Base-by-base conservation (phyloP, 768 basidiomycete genomes). In the Pulveroboletus sp. region DNA sequence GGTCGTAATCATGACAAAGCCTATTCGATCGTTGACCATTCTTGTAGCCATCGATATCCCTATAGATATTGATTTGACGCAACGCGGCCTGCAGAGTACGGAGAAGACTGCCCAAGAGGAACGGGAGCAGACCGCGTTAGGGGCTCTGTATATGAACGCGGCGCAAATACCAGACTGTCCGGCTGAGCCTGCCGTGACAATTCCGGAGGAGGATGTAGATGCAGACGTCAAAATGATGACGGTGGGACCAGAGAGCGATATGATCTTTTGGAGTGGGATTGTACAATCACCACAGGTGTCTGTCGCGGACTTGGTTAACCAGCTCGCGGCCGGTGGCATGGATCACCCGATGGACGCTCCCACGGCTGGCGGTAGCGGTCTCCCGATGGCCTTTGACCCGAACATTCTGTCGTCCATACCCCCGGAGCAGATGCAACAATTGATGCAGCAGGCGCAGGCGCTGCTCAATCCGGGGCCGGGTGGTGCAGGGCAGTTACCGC, bases 101-200 rank as follows among this genome's bases (percentile, higher is more conserved):
- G 90, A 93, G 67, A 86, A 81, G 65, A 58, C 55, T 32, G 72
- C 72, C 19, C 90, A 93, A 67, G 90, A 86, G 65, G 76, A 82
- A 65, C 81, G 90, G 45, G 90, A 93, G 63, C 79, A 84, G 65
- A 84, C 81, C 14, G 85, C 86, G 24, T 75, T 92, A 19, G 79
- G 79, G 21, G 88, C 89, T 36, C 64, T 87, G 29, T 93, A 93
- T 65, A 82, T 86, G 74, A 76, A 76, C 12, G 65, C 73, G 38
- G 73, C 76, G 39, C 85, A 86, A 53, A 85, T 91, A 57, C 90
- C 90, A 37, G 87, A 90, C 41, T 79, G 83, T 50, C 86, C 90
- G 17, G 78, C 79, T 33, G 90, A 91, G 68, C 82, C 85, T 23
- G 64, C 78, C 17, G 65, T 69, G 51, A 72, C 76, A 55, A 75